Conservation (phyloP, 2,329 filamentous ascomycete species). For the Fonsecaea monophora region DNA sequence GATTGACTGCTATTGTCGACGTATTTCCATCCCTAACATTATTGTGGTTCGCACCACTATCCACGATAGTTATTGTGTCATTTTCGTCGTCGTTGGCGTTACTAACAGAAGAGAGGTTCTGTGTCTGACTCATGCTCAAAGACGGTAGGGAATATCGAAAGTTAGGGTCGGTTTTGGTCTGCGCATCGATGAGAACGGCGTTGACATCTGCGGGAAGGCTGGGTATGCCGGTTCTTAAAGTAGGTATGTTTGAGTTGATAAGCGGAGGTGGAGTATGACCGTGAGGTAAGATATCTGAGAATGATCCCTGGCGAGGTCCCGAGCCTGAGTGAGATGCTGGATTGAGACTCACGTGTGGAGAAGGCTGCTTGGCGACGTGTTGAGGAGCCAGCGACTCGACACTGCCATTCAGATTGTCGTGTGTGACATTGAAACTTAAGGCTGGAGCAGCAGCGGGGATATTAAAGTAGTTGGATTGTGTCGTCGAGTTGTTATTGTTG, state of each 20-base stretch:
- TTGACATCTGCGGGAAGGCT: background rate
- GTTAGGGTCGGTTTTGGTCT: slow-evolving; percentile 28
- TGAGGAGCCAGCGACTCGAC: background rate
- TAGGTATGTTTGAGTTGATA: slow-evolving; percentile 5
- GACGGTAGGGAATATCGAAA: slow-evolving; percentile 19
- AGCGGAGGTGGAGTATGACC: slow-evolving; percentile 25
- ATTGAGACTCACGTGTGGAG: background rate
- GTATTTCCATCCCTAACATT: background rate
- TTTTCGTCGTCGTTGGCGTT: slow-evolving; percentile 10
- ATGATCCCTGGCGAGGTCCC: slow-evolving; percentile 27
- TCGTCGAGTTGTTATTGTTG: background rate
- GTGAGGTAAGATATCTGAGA: slow-evolving; percentile 28
- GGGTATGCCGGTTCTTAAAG: background rate
- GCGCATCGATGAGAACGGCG: slow-evolving; percentile 14
- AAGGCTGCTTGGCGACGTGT: background rate
- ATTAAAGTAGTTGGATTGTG: slow-evolving; percentile 1
- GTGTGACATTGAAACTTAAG: slow-evolving; percentile 4
- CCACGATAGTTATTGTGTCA: slow-evolving; percentile 11
- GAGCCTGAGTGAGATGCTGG: background rate
- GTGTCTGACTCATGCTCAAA: slow-evolving; percentile 11
- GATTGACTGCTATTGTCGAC: background rate
- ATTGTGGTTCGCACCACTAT: background rate
- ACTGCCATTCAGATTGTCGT: background rate
- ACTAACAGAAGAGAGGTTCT: slow-evolving; percentile 8
- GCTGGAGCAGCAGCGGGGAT: slow-evolving; percentile 17